Evolutionary conservation across 495 filamentous ascomycete species (phyloP).

Genomic region (Durotheca rogersii): DNA sequence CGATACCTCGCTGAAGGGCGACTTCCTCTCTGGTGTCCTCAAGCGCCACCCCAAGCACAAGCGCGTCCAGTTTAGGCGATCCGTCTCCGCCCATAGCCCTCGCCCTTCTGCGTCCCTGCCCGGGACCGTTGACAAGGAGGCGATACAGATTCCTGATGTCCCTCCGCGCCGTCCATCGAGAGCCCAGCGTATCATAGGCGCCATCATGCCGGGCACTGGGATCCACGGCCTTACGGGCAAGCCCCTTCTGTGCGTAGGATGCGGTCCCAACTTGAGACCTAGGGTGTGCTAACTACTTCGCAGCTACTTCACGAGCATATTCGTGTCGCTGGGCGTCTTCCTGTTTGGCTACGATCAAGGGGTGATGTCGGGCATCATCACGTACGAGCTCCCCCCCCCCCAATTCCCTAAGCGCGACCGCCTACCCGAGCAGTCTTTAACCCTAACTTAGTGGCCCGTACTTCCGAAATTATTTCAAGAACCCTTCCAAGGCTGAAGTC

Average conservation of each 20-base stretch:
- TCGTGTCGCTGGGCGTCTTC: conserved; percentile 96
- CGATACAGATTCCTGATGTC: conserved; percentile 77
- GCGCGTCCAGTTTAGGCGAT: conserved; percentile 49
- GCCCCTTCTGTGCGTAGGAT: conserved; percentile 74
- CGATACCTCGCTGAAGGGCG: conserved; percentile 59
- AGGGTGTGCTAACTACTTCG: conserved; percentile 38
- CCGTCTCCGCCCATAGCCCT: conserved; percentile 35
- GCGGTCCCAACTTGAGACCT: not conserved
- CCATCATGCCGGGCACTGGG: conserved; percentile 82
- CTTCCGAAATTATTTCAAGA: conserved; percentile 89
- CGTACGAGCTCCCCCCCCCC: too few relatives aligned
- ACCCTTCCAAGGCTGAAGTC: conserved; percentile 79
- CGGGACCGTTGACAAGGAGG: conserved; percentile 68
- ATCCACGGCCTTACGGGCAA: conserved; percentile 93
- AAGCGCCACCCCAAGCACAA: conserved; percentile 46
- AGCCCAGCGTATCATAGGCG: conserved; percentile 66
- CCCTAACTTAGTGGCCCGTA: conserved; percentile 63
- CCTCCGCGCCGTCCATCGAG: conserved; percentile 60
- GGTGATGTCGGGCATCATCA: conserved; percentile 99
- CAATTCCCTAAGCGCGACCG: conserved; percentile 9
- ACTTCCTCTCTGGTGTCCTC: conserved; percentile 50
- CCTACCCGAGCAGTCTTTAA: conserved; percentile 26
- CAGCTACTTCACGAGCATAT: conserved; percentile 96
- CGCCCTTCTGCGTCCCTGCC: conserved; percentile 28
- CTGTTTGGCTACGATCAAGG: conserved; percentile 99